A percentile compares a stretch with the other conserved stretches of the same genome.
Conservation (phyloP, 441 rosid species). For the Dalechampia spathulata region DNA sequence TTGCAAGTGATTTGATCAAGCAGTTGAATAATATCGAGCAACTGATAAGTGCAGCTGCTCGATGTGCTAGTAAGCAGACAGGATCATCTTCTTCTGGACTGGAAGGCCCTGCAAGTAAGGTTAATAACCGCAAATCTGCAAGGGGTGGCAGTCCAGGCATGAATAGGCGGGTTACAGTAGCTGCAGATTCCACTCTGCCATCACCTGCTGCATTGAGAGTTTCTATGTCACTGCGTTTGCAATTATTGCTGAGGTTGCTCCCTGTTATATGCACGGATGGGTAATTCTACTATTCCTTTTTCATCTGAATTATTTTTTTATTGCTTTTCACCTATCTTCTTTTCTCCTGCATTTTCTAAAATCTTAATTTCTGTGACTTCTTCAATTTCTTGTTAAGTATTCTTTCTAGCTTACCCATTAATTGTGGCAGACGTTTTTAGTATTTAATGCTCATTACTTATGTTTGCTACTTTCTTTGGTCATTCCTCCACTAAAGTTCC, state of each 20-base stretch:
- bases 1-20: constrained; percentile 91
- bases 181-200: constrained; percentile 55
- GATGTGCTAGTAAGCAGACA: constrained; percentile 67
- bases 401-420: too few relatives aligned
- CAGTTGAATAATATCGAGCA: constrained; percentile 90
- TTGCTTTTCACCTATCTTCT: neutral
- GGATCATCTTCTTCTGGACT: constrained; percentile 62
- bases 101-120: constrained; percentile 66
- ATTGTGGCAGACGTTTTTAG: too few relatives aligned
- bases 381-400: too few relatives aligned
- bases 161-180: constrained; percentile 52
- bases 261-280: constrained; percentile 75
- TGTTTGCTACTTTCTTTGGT: too few relatives aligned
- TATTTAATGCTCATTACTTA: too few relatives aligned
- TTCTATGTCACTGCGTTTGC: constrained; percentile 85
- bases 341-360: too few relatives aligned
- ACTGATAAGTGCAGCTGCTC: constrained; percentile 64
- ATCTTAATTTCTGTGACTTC: too few relatives aligned
- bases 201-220: constrained; percentile 87
- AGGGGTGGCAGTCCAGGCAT: constrained; percentile 91
- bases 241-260: constrained; percentile 75
- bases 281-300: constrained; percentile 27
- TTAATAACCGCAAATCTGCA: constrained; percentile 63
- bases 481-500: too few relatives aligned
- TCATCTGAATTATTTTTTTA: neutral